Evolutionary conservation across 805 yeast genomes (phyloP).

Genomic region (Metschnikowia aberdeeniae): DNA sequence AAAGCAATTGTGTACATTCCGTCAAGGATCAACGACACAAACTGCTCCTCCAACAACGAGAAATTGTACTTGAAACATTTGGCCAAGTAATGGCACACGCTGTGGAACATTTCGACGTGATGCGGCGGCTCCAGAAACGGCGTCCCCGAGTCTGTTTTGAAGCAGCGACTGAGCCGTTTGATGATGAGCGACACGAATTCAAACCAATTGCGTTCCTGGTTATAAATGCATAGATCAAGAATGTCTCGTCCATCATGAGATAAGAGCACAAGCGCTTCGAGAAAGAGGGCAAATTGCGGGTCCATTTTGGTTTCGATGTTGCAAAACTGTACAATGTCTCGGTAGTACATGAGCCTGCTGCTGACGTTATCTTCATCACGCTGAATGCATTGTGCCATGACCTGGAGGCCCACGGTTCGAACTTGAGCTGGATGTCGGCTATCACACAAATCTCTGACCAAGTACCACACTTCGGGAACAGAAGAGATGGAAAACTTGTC

Average conservation of each 20-base stretch:
- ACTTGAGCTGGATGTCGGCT: slow-evolving; percentile 23
- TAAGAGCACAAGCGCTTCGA: slow-evolving; percentile 43
- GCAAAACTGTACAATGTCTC: slow-evolving; percentile 49
- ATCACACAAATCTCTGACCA: slow-evolving; percentile 52
- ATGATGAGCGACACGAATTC: slow-evolving; percentile 13
- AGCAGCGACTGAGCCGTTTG: slow-evolving; percentile 12
- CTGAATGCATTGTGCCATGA: slow-evolving; percentile 54
- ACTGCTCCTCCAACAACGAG: slow-evolving; percentile 38
- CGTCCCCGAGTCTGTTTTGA: slow-evolving; percentile 8
- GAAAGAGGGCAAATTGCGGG: slow-evolving; percentile 48
- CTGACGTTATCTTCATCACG: slow-evolving; percentile 48
- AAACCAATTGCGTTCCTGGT: slow-evolving; percentile 25
- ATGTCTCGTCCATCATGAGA: slow-evolving; percentile 53
- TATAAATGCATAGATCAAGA: slow-evolving; percentile 47
- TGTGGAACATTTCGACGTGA: slow-evolving; percentile 13
- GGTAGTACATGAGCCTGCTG: slow-evolving; percentile 52
- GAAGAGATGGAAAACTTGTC: slow-evolving; percentile 51
- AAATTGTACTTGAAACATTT: slow-evolving; percentile 48
- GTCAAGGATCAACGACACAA: slow-evolving; percentile 28
- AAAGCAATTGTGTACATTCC: slow-evolving; percentile 35
- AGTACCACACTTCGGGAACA: slow-evolving; percentile 73
- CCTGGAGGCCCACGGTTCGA: slow-evolving; percentile 45
- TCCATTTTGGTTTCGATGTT: slow-evolving; percentile 32
- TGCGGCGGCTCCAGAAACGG: slow-evolving; percentile 7
- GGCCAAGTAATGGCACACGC: slow-evolving; percentile 31